Conservation (phyloP, 2,329 filamentous ascomycete genomes). For the Sordariomycetes sp. region DNA sequence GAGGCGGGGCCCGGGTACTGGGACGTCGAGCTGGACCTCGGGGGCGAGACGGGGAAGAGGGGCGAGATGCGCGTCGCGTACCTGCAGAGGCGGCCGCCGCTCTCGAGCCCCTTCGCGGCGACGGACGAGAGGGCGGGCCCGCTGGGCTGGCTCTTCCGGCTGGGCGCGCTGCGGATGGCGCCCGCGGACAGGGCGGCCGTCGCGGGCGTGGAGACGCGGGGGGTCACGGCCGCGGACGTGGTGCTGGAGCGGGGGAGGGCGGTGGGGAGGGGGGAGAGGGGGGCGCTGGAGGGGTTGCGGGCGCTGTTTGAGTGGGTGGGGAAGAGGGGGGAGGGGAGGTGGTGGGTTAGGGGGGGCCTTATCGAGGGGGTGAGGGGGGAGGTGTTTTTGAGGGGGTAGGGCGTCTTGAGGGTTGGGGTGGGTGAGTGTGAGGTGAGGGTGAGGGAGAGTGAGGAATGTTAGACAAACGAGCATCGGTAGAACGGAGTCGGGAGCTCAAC, state of each 20-base stretch:
- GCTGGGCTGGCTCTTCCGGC: constrained; percentile 65
- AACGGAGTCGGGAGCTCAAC: no score
- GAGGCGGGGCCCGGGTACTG: constrained; percentile 61
- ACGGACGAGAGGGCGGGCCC: constrained; percentile 40
- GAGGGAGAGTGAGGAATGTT: background rate
- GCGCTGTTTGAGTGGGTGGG: constrained; percentile 45
- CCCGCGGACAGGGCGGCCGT: constrained; percentile 57
- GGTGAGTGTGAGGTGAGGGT: background rate
- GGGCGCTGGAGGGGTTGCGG: constrained; percentile 34
- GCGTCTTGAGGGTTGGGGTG: constrained; percentile 3
- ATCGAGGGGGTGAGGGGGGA: constrained; percentile 44
- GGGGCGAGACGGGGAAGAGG: background rate
- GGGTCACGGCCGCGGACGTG: constrained; percentile 51
- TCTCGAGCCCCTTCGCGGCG: constrained; percentile 64
- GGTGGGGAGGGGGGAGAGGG: constrained; percentile 26
- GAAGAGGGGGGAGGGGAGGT: constrained; percentile 18
- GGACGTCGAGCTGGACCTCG: constrained; percentile 70
- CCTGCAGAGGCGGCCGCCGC: constrained; percentile 58
- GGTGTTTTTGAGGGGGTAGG: constrained; percentile 38
- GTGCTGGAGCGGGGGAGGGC: constrained; percentile 54
- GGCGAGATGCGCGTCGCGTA: constrained; percentile 59
- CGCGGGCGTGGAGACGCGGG: constrained; percentile 38
- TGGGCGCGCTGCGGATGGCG: constrained; percentile 45
- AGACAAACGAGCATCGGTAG: no score
- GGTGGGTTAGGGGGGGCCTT: constrained; percentile 46